phyloP scores from a whole-genome alignment of 139 green algal genomes.

The Mychonastes homosphaera region DNA sequence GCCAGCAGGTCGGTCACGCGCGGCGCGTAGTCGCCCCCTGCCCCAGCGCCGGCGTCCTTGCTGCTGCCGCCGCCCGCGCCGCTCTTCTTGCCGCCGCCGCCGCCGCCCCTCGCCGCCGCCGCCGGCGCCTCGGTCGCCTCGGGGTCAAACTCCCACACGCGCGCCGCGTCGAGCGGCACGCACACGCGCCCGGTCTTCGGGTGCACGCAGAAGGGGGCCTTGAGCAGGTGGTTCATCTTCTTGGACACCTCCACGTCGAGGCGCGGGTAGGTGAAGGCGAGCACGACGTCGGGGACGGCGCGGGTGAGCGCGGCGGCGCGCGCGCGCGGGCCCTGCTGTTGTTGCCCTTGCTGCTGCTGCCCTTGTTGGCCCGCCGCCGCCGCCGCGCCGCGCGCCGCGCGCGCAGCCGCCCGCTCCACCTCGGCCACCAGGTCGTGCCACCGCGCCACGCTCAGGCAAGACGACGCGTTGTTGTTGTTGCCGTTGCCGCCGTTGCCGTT shows the following conservation, averaged over 20 bases:
- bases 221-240: constrained; percentile 99
- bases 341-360: constrained; percentile 8
- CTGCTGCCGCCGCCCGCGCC: neutral
- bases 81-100: neutral
- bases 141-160: constrained; percentile 74
- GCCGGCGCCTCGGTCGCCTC: constrained; percentile 54
- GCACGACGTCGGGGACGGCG: constrained; percentile 43
- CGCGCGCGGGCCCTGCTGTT: constrained; percentile 14
- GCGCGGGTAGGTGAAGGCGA: constrained; percentile 83
- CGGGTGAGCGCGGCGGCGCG: constrained; percentile 9
- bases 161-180: constrained; percentile 79
- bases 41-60: neutral
- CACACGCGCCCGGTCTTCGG: constrained; percentile 97
- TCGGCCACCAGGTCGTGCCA: too few relatives aligned
- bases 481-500: neutral
- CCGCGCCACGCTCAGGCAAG: neutral
- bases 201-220: constrained; percentile 98
- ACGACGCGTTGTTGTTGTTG: constrained; percentile 10
- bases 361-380: neutral
- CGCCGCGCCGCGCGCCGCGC: constrained; percentile 18
- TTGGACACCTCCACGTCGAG: constrained; percentile 98
- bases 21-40: neutral
- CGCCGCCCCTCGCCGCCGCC: constrained; percentile 17
- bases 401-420: constrained; percentile 12
- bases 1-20: neutral